Conservation (phyloP, 2,329 filamentous ascomycete species). For the Pyricularia pennisetigena region DNA sequence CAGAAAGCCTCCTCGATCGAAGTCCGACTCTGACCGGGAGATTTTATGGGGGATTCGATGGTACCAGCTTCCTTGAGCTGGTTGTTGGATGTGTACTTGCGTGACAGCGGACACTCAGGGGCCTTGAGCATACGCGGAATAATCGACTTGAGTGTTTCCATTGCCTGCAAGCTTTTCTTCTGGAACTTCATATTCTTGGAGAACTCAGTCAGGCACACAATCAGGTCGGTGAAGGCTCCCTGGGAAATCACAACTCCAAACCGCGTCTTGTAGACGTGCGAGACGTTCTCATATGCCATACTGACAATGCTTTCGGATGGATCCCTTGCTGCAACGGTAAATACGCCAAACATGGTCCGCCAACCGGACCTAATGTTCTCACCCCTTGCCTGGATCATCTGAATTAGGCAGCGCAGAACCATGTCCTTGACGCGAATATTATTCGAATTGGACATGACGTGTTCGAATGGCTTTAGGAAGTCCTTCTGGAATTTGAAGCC, state of each 20-base stretch:
- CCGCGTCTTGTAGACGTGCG: constrained; percentile 86
- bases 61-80: constrained; percentile 22
- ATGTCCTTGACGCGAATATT: constrained; percentile 95
- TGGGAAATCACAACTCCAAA: constrained; percentile 96
- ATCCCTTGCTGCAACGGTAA: constrained; percentile 88
- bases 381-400: constrained; percentile 97
- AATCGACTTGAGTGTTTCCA: constrained; percentile 88
- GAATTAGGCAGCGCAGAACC: constrained; percentile 88
- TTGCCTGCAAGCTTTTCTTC: constrained; percentile 93
- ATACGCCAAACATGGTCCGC: constrained; percentile 99
- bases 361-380: constrained; percentile 97
- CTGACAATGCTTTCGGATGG: constrained; percentile 94
- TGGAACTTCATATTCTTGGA: constrained; percentile 98
- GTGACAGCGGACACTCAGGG: constrained; percentile 85
- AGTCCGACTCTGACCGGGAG: constrained; percentile 56
- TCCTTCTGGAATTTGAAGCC: constrained; percentile 99
- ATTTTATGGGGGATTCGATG: constrained; percentile 29
- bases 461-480: constrained; percentile 95
- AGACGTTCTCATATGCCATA: constrained; percentile 93
- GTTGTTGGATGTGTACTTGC: constrained; percentile 34
- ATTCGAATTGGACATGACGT: constrained; percentile 88
- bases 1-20: constrained; percentile 96
- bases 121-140: constrained; percentile 93
- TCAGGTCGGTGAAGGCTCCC: constrained; percentile 89
- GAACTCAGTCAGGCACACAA: constrained; percentile 95